phyloP scores from a whole-genome alignment of 2,329 filamentous ascomycete species.

The Plenodomus tracheiphilus region DNA sequence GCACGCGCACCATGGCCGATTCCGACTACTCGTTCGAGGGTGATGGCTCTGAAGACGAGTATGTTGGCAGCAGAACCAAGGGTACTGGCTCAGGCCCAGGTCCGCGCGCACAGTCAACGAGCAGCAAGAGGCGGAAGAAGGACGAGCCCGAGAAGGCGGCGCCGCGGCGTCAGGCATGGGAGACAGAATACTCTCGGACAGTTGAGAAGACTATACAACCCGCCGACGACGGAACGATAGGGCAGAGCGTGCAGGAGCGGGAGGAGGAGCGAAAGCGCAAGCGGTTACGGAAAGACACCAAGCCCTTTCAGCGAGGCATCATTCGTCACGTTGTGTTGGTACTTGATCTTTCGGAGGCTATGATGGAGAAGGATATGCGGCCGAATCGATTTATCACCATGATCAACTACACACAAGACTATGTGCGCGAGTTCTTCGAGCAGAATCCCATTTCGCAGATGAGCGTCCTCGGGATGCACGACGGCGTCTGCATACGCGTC shows the following conservation, averaged over 20 bases:
- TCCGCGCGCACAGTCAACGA: slow-evolving; percentile 28
- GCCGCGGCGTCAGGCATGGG: slow-evolving; percentile 55
- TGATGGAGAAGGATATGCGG: slow-evolving; percentile 92
- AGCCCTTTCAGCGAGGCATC: slow-evolving; percentile 91
- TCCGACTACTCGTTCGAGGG: slow-evolving; percentile 73
- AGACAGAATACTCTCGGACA: slow-evolving; percentile 48
- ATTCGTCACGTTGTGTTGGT: slow-evolving; percentile 94
- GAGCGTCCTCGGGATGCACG: slow-evolving; percentile 88
- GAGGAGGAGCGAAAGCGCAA: slow-evolving; percentile 83
- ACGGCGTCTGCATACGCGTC: slow-evolving; percentile 82
- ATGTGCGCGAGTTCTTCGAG: slow-evolving; percentile 94
- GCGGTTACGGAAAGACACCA: slow-evolving; percentile 84
- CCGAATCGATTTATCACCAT: slow-evolving; percentile 84
- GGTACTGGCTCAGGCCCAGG: slow-evolving; percentile 30
- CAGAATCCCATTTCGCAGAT: slow-evolving; percentile 98
- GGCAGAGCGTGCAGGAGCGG: slow-evolving; percentile 69
- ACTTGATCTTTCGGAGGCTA: slow-evolving; percentile 88
- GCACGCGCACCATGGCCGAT: slow-evolving; percentile 62
- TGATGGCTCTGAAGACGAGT: slow-evolving; percentile 66
- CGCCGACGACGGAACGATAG: slow-evolving; percentile 72
- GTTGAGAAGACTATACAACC: slow-evolving; percentile 62
- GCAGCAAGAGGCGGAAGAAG: slow-evolving; percentile 22
- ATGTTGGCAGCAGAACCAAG: slow-evolving; percentile 48
- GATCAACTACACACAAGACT: slow-evolving; percentile 80
- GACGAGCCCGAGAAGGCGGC: slow-evolving; percentile 22